Evolutionary conservation across 371 early-diverging fungal species (phyloP).

Genomic region (Zancudomyces culisetae): DNA sequence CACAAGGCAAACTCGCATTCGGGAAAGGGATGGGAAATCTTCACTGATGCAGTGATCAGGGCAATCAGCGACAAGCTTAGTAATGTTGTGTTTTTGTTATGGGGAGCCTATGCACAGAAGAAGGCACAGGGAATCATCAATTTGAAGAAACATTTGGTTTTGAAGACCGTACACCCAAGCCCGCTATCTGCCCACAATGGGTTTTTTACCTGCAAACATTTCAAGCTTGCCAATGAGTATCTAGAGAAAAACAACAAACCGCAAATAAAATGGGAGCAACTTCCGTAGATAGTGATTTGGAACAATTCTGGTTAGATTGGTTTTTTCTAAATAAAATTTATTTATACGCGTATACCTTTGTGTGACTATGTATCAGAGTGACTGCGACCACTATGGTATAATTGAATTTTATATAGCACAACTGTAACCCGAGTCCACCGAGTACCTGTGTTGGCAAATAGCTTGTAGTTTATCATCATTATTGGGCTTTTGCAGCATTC

Average conservation of each 20-base stretch:
- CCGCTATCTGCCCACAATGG: conserved; percentile 81
- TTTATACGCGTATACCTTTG: too few species aligned
- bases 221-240: conserved; percentile 84
- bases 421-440: too few species aligned
- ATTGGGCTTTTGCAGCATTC: too few species aligned
- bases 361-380: too few species aligned
- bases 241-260: conserved; percentile 35
- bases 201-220: conserved; percentile 80
- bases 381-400: too few species aligned
- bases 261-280: conserved; percentile 56
- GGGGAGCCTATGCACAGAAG: conserved; percentile 48
- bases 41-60: conserved; percentile 73
- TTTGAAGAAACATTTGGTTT: conserved; percentile 59
- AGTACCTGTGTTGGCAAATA: too few species aligned
- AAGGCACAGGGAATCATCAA: conserved; percentile 11
- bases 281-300: too few species aligned
- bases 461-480: too few species aligned
- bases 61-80: conserved; percentile 39
- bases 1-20: conserved; percentile 74
- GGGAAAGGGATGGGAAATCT: conserved; percentile 72
- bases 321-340: too few species aligned
- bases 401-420: too few species aligned
- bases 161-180: conserved; percentile 84
- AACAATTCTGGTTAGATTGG: too few species aligned
- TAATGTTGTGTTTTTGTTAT: conserved; percentile 88